phyloP scores from a whole-genome alignment of 805 yeast genomes.

The Suhomyces faveliae region DNA sequence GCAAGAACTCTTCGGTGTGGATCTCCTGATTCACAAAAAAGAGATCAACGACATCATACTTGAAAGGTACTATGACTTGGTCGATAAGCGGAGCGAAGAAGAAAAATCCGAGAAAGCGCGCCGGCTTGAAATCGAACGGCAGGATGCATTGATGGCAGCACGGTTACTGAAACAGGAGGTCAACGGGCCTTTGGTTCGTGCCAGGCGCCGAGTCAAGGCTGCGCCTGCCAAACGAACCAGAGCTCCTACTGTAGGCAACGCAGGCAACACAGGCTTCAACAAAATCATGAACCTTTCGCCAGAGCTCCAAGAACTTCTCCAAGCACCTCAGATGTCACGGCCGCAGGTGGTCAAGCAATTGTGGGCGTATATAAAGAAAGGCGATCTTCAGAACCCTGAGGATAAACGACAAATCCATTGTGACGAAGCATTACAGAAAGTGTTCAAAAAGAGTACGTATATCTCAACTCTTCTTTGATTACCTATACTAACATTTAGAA shows the following conservation, averaged over 20 bases:
- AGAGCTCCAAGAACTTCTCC: constrained; percentile 50
- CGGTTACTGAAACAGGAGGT: constrained; percentile 39
- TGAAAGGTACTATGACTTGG: constrained; percentile 51
- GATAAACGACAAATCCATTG: constrained; percentile 66
- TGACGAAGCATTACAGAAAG: constrained; percentile 52
- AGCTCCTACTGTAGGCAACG: constrained; percentile 21
- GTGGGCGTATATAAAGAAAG: constrained; percentile 68
- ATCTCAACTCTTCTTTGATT: neutral
- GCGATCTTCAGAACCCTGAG: constrained; percentile 62
- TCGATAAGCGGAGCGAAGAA: constrained; percentile 38
- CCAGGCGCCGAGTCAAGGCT: constrained; percentile 9
- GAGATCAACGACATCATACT: constrained; percentile 59
- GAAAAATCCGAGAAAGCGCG: constrained; percentile 17
- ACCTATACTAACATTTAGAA: constrained; percentile 19
- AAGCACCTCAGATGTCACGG: constrained; percentile 47
- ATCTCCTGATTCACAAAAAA: constrained; percentile 50
- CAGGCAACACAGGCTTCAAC: constrained; percentile 30
- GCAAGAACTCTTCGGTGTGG: constrained; percentile 63
- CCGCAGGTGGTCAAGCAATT: constrained; percentile 67
- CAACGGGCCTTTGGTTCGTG: constrained; percentile 21
- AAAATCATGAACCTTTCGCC: constrained; percentile 50
- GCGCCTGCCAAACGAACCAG: constrained; percentile 11
- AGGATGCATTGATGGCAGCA: constrained; percentile 54
- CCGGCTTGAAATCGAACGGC: constrained; percentile 39
- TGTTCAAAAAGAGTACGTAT: constrained; percentile 57